Percentiles rank a stretch among this genome's conserved stretches.
Conservation (phyloP, 495 filamentous ascomycete species). For the Coniosporium apollinis region DNA sequence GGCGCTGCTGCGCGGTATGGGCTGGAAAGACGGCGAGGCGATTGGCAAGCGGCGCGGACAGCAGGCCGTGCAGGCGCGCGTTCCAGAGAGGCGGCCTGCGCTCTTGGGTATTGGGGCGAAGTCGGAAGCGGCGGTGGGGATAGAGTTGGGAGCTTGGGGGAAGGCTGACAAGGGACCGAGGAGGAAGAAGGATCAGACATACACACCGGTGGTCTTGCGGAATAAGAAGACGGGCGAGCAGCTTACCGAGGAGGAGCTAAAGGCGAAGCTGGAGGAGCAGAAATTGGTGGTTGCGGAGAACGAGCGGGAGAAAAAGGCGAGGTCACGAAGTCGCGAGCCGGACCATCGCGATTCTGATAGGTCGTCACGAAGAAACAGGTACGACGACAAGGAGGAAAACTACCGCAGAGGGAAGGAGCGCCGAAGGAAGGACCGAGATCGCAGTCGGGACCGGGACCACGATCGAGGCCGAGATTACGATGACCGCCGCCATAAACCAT, state of each 20-base stretch:
- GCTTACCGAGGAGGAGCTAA: slow-evolving; percentile 46
- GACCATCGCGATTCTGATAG: slow-evolving; percentile 27
- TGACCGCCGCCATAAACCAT: slow-evolving; percentile 12
- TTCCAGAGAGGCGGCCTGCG: slow-evolving; percentile 52
- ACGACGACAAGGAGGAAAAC: slow-evolving; percentile 23
- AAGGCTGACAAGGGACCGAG: slow-evolving; percentile 45
- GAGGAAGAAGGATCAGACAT: slow-evolving; percentile 37
- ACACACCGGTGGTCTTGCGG: slow-evolving; percentile 48
- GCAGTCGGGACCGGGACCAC: slow-evolving; percentile 6
- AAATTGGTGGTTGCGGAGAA: slow-evolving; percentile 23
- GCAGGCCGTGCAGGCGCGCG: slow-evolving; percentile 27
- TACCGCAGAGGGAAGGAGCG: slow-evolving; percentile 19
- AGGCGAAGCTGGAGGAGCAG: slow-evolving; percentile 27
- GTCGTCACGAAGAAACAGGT: slow-evolving; percentile 19
- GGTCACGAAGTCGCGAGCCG: slow-evolving; percentile 32
- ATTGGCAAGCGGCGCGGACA: slow-evolving; percentile 38
- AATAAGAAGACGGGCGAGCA: slow-evolving; percentile 51
- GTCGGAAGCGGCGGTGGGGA: slow-evolving; percentile 48
- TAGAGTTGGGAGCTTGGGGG: slow-evolving; percentile 61
- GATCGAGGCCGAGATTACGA: slow-evolving; percentile 17
- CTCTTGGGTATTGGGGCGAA: slow-evolving; percentile 77
- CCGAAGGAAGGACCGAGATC: slow-evolving; percentile 16
- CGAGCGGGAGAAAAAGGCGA: slow-evolving; percentile 20
- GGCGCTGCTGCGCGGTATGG: slow-evolving; percentile 75
- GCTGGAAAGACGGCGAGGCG: slow-evolving; percentile 76